Base-by-base conservation (phyloP, 495 filamentous ascomycete genomes). In the Penicillium cataractarum region DNA sequence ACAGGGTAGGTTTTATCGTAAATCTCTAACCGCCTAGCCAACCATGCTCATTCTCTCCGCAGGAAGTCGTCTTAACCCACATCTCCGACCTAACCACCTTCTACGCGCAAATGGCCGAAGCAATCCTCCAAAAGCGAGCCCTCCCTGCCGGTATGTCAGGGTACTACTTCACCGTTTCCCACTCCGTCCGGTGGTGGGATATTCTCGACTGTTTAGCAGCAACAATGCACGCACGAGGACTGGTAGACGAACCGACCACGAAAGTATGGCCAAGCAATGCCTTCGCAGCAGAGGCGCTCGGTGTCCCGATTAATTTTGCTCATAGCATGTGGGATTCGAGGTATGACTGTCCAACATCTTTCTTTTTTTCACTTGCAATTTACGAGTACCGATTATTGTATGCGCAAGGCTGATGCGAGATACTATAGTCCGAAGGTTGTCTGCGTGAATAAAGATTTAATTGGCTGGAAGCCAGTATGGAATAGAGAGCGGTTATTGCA, bases 401-500 rank as follows among this genome's bases (percentile, higher is more conserved):
- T 4, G n/a, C 2, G 1, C 8, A 3, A 52, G 19, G 51, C 51
- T 54, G 15, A 35, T 13, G 19, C 6, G 6, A 1, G 13, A 4
- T 12, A 50, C 29, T 29, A 9, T 9, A 54, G 51, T 54, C 31
- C 31, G 24, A 33, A 54, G 31, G 51, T 54, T n/a, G 32, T 15
- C 15, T 54, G 51, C 7, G 17, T 54, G 29, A 54, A 54, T 13
- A 54, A 54, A 37, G 51, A 54, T 9, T 17, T 33, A 3, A 35
- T 62, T 26, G 60, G 60, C 0, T 62, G 60, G 60, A 27, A 51
- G 33, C 60, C 60, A 3, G 42, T 39, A 5, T 62, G 60, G 60
- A 42, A 42, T 13, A 27, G 46, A 0, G 40, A 57, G 24, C 19
- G 21, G 17, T 62, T 62, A 29, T 10, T 62, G 35, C 8, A 57